phyloP scores from a whole-genome alignment of 257 asterid species.

The Solanum clarkiae region DNA sequence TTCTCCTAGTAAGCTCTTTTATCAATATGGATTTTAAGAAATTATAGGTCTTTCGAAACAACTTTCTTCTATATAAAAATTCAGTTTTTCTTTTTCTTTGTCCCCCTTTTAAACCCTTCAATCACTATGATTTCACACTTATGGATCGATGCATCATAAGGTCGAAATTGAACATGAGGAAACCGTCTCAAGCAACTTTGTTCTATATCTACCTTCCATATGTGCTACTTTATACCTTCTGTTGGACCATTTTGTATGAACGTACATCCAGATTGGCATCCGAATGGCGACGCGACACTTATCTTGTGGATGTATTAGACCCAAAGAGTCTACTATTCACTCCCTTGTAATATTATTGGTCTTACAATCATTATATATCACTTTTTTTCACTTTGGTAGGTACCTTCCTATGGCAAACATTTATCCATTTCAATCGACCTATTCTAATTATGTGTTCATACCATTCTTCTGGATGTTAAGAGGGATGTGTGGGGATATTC shows the following conservation, averaged over 20 bases:
- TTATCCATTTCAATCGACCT: background rate
- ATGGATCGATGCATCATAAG: background rate
- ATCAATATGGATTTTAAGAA: background rate
- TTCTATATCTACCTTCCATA: background rate
- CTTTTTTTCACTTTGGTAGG: background rate
- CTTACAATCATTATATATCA: background rate
- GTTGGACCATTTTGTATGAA: background rate
- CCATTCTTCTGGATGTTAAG: background rate
- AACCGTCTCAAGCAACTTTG: background rate
- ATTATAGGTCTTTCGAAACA: background rate
- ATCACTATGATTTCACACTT: background rate
- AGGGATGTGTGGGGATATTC: background rate
- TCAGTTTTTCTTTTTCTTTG: background rate
- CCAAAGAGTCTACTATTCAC: background rate
- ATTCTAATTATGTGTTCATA: background rate
- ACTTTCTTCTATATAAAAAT: background rate
- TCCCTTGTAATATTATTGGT: background rate
- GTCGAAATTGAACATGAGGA: background rate
- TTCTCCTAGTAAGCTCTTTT: background rate
- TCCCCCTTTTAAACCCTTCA: background rate
- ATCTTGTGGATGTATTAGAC: background rate
- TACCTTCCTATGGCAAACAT: background rate
- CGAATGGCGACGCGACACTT: background rate
- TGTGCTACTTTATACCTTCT: background rate
- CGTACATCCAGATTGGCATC: background rate